phyloP scores from a whole-genome alignment of 495 filamentous ascomycete genomes.

The Tricharina praecox region DNA sequence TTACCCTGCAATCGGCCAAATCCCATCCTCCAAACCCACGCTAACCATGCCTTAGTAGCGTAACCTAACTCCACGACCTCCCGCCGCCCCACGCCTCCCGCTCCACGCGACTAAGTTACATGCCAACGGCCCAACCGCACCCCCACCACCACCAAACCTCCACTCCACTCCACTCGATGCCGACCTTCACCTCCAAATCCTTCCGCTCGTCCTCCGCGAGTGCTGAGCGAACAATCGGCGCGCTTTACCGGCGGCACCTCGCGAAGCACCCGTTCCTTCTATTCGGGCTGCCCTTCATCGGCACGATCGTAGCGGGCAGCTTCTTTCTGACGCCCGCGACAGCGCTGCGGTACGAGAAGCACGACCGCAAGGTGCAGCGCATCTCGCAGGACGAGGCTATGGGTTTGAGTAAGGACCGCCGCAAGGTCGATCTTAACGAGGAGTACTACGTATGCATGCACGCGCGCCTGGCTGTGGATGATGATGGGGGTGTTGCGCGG shows the following conservation, averaged over 20 bases:
- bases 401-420: slow-evolving; percentile 51
- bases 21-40: too few relatives aligned
- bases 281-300: slow-evolving; percentile 90
- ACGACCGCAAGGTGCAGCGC: slow-evolving; percentile 72
- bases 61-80: too few relatives aligned
- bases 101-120: too few relatives aligned
- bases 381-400: slow-evolving; percentile 70
- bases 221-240: slow-evolving; percentile 41
- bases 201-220: slow-evolving; percentile 43
- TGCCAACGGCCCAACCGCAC: too few relatives aligned
- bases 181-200: slow-evolving; percentile 53
- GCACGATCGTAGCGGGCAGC: slow-evolving; percentile 79
- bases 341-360: slow-evolving; percentile 77
- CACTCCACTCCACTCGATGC: slow-evolving; percentile 37
- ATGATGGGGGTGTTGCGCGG: background rate
- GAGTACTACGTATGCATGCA: slow-evolving; percentile 94
- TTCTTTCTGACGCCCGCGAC: slow-evolving; percentile 90
- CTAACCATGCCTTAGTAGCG: too few relatives aligned
- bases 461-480: too few relatives aligned
- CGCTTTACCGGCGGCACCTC: slow-evolving; percentile 55
- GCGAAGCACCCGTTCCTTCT: slow-evolving; percentile 69
- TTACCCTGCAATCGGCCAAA: too few relatives aligned
- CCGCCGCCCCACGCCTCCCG: too few relatives aligned
- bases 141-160: background rate
- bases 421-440: slow-evolving; percentile 63